These are phyloP conservation scores for Pilasporangium apinafurcum DNA, from an alignment of 352 stramenopile genomes.

Conservation along the genomic window DNA sequence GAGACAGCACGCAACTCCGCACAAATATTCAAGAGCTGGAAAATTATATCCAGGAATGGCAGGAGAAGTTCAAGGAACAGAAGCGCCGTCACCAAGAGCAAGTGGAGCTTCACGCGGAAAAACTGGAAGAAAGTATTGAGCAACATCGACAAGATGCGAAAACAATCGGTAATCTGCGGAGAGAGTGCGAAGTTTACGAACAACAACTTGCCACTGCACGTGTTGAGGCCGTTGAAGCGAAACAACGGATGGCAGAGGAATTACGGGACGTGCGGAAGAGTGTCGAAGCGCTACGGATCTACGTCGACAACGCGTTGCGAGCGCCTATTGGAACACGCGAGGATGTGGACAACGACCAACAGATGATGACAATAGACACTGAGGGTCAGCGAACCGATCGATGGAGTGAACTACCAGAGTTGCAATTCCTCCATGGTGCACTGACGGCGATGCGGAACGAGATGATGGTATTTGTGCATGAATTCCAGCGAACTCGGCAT, in stretches of 20 bases:
- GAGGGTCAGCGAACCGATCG: background rate
- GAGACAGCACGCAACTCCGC: slow-evolving; percentile 15
- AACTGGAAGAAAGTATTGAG: slow-evolving; percentile 24
- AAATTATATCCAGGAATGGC: slow-evolving; percentile 16
- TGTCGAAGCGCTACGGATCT: slow-evolving; percentile 36
- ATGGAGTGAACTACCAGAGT: slow-evolving; percentile 11
- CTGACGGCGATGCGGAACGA: slow-evolving; percentile 39
- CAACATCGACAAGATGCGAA: slow-evolving; percentile 30
- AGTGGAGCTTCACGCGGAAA: slow-evolving; percentile 15
- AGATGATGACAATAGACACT: background rate
- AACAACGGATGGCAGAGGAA: slow-evolving; percentile 19
- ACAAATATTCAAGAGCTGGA: slow-evolving; percentile 30
- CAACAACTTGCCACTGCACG: slow-evolving; percentile 16
- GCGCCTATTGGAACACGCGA: background rate
- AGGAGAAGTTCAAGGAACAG: slow-evolving; percentile 39
- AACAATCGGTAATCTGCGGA: slow-evolving; percentile 26
- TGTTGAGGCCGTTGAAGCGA: slow-evolving; percentile 9
- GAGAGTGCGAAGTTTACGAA: slow-evolving; percentile 23
- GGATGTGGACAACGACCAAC: background rate
- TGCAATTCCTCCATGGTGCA: slow-evolving; percentile 43
- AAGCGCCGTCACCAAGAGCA: slow-evolving; percentile 42
- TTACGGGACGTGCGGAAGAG: slow-evolving; percentile 24
- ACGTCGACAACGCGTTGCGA: slow-evolving; percentile 28
- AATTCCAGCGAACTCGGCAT: slow-evolving; percentile 36
- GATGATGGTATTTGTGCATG: slow-evolving; percentile 37